A percentile compares a stretch with the other conserved stretches of the same genome.
phyloP scores from a whole-genome alignment of 768 basidiomycete species.

The Austroboletus eburneus region DNA sequence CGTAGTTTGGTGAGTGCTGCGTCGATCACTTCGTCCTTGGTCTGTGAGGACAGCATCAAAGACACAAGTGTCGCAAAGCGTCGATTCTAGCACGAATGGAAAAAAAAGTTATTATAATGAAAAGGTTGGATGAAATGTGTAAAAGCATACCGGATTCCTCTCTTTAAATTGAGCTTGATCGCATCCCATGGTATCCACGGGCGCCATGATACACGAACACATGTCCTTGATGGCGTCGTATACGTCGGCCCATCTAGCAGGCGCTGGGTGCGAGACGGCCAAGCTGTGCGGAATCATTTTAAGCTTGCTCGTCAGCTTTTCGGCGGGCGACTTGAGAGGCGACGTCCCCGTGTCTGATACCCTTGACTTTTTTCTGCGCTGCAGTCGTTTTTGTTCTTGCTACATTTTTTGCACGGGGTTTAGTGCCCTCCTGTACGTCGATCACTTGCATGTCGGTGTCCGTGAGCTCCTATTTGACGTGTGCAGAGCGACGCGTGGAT shows the following conservation, averaged over 20 bases:
- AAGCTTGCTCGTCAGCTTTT: conserved; percentile 44
- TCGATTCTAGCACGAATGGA: conserved; percentile 51
- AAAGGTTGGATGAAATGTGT: neutral
- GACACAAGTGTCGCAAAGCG: conserved; percentile 86
- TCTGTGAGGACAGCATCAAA: conserved; percentile 94
- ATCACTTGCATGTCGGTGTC: no score
- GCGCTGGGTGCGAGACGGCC: conserved; percentile 59
- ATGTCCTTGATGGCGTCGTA: conserved; percentile 74
- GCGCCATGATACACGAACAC: conserved; percentile 68
- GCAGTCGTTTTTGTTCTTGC: neutral
- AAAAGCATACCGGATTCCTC: conserved; percentile 51
- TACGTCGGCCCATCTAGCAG: conserved; percentile 63
- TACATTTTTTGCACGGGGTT: neutral
- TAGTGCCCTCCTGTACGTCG: neutral
- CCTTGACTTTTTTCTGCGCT: neutral
- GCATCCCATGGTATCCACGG: conserved; percentile 93
- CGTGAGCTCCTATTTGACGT: conserved; percentile 27
- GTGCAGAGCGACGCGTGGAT: no score
- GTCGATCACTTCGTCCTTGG: conserved; percentile 87
- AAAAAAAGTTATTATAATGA: no score
- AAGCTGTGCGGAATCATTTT: conserved; percentile 55
- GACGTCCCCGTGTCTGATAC: neutral
- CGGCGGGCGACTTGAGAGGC: no score
- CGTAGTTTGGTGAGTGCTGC: conserved; percentile 76
- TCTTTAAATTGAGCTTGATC: conserved; percentile 64